phyloP scores from a whole-genome alignment of 2,329 filamentous ascomycete species.

The Fusarium humuli region DNA sequence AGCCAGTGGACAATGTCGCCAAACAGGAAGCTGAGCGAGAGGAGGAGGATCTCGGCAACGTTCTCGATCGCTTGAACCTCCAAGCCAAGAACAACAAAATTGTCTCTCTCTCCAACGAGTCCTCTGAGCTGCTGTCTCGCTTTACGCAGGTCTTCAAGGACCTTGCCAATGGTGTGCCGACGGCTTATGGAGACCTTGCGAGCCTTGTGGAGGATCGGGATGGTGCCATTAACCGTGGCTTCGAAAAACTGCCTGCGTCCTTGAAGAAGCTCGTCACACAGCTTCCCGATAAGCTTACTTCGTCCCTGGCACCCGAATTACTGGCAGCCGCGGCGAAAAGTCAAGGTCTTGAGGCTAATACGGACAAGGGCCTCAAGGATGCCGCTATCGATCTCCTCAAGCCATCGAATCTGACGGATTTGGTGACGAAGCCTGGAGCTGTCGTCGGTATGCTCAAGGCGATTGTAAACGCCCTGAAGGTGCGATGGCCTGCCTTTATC shows the following conservation, averaged over 20 bases:
- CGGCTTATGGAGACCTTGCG: conserved; percentile 89
- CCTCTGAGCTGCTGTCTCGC: conserved; percentile 80
- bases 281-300: conserved; percentile 84
- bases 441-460: conserved; percentile 85
- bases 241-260: conserved; percentile 77
- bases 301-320: conserved; percentile 81
- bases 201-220: conserved; percentile 70
- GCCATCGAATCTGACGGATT: conserved; percentile 78
- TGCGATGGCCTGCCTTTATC: conserved; percentile 89
- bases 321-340: conserved; percentile 83
- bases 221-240: conserved; percentile 68
- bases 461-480: conserved; percentile 89
- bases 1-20: conserved; percentile 55
- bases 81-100: conserved; percentile 86
- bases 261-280: conserved; percentile 88
- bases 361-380: conserved; percentile 67
- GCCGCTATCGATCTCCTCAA: conserved; percentile 75
- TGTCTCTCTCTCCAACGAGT: conserved; percentile 86
- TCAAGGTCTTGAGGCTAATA: conserved; percentile 70
- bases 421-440: conserved; percentile 88
- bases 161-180: conserved; percentile 90
- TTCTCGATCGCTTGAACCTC: conserved; percentile 87
- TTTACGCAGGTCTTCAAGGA: conserved; percentile 95
- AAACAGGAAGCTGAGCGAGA: conserved; percentile 61
- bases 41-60: conserved; percentile 78